Evolutionary conservation across 2,329 filamentous ascomycete genomes (phyloP).

Genomic region (Waltergamsia citrina): DNA sequence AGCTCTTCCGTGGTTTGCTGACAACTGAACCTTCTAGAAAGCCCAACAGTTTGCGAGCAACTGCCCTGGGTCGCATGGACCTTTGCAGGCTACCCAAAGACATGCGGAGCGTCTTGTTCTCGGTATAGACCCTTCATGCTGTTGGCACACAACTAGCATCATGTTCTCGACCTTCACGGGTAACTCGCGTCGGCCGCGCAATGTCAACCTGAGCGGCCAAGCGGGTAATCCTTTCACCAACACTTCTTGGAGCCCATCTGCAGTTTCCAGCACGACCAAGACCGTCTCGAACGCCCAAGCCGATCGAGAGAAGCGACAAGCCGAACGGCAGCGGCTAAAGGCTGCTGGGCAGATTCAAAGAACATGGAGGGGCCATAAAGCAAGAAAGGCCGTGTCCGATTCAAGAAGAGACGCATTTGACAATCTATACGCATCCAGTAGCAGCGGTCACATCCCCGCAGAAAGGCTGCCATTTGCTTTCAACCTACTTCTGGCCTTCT

Average conservation of each 20-base stretch:
- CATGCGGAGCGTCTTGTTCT: too few relatives aligned
- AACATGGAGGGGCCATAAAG: conserved; percentile 69
- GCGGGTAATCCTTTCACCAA: conserved; percentile 70
- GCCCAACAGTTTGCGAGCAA: too few relatives aligned
- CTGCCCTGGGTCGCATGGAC: too few relatives aligned
- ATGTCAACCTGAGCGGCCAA: conserved; percentile 89
- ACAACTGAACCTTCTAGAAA: too few relatives aligned
- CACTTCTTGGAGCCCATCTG: conserved; percentile 45
- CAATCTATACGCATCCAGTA: conserved; percentile 33
- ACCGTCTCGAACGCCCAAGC: conserved; percentile 81
- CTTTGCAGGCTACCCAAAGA: too few relatives aligned
- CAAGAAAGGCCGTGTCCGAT: conserved; percentile 48
- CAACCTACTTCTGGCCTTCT: conserved; percentile 39
- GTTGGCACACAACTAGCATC: too few relatives aligned
- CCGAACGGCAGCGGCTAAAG: conserved; percentile 67
- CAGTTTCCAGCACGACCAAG: conserved; percentile 57
- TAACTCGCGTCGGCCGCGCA: conserved; percentile 71
- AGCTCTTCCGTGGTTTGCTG: too few relatives aligned
- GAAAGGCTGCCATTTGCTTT: conserved; percentile 29
- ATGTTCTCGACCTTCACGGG: conserved; percentile 96
- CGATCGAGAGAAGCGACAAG: conserved; percentile 71
- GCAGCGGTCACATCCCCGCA: not conserved
- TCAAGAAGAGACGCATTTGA: conserved; percentile 55
- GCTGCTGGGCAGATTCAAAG: conserved; percentile 69
- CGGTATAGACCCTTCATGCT: too few relatives aligned